A percentile compares a stretch with the other conserved stretches of the same genome.
Conservation (phyloP, 2,329 filamentous ascomycete species). For the Colletotrichum eremochloae region DNA sequence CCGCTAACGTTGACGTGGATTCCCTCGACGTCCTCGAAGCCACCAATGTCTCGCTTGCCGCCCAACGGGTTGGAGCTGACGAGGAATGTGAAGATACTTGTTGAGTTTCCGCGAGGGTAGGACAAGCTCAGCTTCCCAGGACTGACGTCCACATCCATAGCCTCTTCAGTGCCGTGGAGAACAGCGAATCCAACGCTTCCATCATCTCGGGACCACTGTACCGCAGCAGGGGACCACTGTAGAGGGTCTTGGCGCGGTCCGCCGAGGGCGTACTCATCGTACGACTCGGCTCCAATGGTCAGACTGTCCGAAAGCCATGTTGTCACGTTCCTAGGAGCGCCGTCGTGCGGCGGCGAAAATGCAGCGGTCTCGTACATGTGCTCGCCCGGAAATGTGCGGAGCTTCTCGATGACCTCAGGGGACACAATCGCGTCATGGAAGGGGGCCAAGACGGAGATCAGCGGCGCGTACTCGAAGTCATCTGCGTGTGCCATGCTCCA, state of each 20-base stretch:
- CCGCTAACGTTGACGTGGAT: constrained; percentile 59
- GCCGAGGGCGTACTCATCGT: constrained; percentile 67
- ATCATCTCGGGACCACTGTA: constrained; percentile 65
- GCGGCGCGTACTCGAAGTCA: constrained; percentile 69
- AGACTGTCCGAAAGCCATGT: constrained; percentile 69
- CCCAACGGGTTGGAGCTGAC: constrained; percentile 59
- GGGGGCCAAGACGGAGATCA: constrained; percentile 66
- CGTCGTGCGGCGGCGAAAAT: constrained; percentile 70
- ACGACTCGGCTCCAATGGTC: constrained; percentile 71
- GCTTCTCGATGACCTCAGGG: constrained; percentile 51
- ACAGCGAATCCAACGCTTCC: constrained; percentile 52
- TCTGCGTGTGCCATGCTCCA: constrained; percentile 65
- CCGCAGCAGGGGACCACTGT: constrained; percentile 70
- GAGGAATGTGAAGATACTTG: constrained; percentile 63
- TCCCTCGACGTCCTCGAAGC: constrained; percentile 63
- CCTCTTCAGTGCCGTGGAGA: constrained; percentile 54
- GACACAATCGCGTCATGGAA: constrained; percentile 63
- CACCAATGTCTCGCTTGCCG: constrained; percentile 56
- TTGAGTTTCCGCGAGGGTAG: constrained; percentile 65
- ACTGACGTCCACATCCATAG: constrained; percentile 57
- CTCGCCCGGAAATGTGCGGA: constrained; percentile 64
- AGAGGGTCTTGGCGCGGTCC: constrained; percentile 64
- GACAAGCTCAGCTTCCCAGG: constrained; percentile 60
- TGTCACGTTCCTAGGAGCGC: constrained; percentile 68
- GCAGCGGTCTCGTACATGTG: constrained; percentile 65